phyloP scores from a whole-genome alignment of 345 rosid species.

The Moringa oleifera region DNA sequence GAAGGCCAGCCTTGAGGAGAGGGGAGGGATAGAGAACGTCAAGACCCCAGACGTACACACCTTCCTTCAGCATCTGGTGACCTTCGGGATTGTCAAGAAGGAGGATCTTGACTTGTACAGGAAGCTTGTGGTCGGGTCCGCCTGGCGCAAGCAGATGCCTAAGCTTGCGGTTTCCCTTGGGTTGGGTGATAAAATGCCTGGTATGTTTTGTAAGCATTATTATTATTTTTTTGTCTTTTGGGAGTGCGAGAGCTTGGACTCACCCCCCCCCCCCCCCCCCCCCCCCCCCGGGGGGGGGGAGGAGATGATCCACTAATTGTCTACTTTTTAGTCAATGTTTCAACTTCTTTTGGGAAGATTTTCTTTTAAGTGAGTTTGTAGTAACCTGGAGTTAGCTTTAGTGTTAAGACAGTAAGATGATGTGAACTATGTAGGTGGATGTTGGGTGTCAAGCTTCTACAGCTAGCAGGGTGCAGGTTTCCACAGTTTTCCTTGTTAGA shows the following conservation, averaged over 20 bases:
- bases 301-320: no score
- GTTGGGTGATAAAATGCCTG: slow-evolving; percentile 89
- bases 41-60: slow-evolving; percentile 97
- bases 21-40: slow-evolving; percentile 89
- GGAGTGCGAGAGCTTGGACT: no score
- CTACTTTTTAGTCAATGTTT: no score
- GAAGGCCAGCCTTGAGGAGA: slow-evolving; percentile 86
- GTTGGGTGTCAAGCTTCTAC: background rate
- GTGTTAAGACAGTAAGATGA: background rate
- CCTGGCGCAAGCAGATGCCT: slow-evolving; percentile 99
- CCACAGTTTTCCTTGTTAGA: no score
- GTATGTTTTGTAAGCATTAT: slow-evolving; percentile 29
- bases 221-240: background rate
- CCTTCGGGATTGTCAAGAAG: slow-evolving; percentile 81
- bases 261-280: no score
- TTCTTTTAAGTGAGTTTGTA: background rate
- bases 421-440: background rate
- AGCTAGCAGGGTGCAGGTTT: background rate
- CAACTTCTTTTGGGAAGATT: no score
- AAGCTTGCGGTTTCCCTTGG: slow-evolving; percentile 94
- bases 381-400: background rate
- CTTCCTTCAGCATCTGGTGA: slow-evolving; percentile 90
- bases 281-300: no score
- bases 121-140: slow-evolving; percentile 91
- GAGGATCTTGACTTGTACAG: slow-evolving; percentile 74